Evolutionary conservation across 106 monocot genomes (phyloP), one percentile per base, ranked within the genome.

Genomic region (Agapanthus africanus): DNA sequence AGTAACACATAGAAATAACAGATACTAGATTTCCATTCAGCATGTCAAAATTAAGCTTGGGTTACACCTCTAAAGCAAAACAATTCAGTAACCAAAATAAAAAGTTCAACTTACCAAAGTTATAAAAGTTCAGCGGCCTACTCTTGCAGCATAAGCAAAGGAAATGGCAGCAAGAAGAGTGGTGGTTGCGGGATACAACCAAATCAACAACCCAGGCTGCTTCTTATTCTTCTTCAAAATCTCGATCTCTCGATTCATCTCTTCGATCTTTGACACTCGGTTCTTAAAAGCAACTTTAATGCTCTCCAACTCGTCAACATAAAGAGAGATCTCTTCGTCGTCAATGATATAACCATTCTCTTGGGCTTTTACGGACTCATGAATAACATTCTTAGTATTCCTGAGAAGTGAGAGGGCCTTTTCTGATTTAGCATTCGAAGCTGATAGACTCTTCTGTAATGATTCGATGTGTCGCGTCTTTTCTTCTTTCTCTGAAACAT

Each of bases 181-280:
- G 0, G 85, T 72, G 21, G 76, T 65, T 13, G 76, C 78, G 26
- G 78, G 81, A 64, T 51, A 78, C 13, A 85, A 32, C 85, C 85
- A 81, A 22, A 67, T 69, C 75, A 74, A 65, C 7, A 81, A 16
- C 8, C 63, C 73, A 19, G 54, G 54, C 59, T 85, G 54, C 59
- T 85, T 70, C 5, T 47, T 47, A 13, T 2, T 7, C 46, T 47
- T 47, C 33, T 74, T 65, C 78, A 81, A 47, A 0, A 69, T 18
- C 23, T 65, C 63, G 7, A 85, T 6, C 71, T 85, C 81, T 60
- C 47, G 26, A n/a, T n/a, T 74, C 42, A 75, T 9, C 23, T 57
- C 74, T 49, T 68, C 68, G 1, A 75, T 81, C 32, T 71, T 75
- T 42, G 27, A 47, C 6, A 8, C 40, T 31, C 51, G 68, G 15